Base-by-base conservation (phyloP, 2,329 filamentous ascomycete genomes). In the Dothistroma pini region DNA sequence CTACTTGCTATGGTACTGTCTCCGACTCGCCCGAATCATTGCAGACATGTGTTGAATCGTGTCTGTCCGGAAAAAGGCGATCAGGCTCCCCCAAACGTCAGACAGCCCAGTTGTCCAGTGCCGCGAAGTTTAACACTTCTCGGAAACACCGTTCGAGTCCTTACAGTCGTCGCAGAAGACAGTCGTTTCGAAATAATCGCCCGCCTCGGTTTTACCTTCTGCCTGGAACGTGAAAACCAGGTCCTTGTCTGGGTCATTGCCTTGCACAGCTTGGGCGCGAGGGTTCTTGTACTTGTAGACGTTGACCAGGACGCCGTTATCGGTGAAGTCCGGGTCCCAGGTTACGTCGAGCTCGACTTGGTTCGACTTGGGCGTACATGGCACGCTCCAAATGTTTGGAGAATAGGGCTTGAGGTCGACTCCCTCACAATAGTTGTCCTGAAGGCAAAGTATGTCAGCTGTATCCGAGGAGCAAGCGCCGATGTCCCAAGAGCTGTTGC, bases 231-330 rank as follows among this genome's bases (percentile, higher is more conserved):
- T 63, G 38, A 57, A 65, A 3, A 65, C 41, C 14, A 63, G 25
- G 51, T 63, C 59, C 22, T 55, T 62, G 3, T 56, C 35, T 22
- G 54, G 54, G 51, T 64, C 57, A 34, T 62, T 60, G 19, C 11
- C 29, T 1, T 14, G 31, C 44, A 62, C 10, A 38, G 62, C 49
- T 41, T 58, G 52, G 22, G 14, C 53, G 29, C 54, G 22, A 2
- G 62, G 57, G 32, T 62, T 62, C 1, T 62, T 58, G 38, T 62
- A 64, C 53, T 62, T 64, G 48, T 62, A 48, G 12, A 62, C 38
- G 50, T 56, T 56, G 14, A 64, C 38, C 1, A 64, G 35, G 2
- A 62, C 55, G 1, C 62, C 62, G 1, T 57, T 57, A 3, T 53
- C 47, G 1, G 57, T 60, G 47, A 64, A 62, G n/a, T 64, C 59